Conservation (phyloP, 331 rosid species). For the Pyracantha coccinea region DNA sequence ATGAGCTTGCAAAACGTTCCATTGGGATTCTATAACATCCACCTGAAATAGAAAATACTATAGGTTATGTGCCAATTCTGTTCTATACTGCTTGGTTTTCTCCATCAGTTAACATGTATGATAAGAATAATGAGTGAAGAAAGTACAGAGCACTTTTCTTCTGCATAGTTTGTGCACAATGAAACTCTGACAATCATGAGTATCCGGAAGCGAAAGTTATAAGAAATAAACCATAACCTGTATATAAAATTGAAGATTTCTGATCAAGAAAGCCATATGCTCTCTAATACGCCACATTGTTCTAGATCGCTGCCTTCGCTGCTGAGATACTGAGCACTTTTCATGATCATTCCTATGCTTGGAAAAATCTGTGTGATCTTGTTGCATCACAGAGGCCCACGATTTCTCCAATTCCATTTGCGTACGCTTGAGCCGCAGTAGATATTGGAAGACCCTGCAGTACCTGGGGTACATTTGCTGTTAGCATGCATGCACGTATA, state of each 20-base stretch:
- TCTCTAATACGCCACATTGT: slow-evolving; percentile 98
- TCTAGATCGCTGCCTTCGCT: slow-evolving; percentile 43
- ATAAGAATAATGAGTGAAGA: too few species aligned
- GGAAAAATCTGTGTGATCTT: slow-evolving; percentile 76
- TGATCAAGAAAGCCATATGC: slow-evolving; percentile 92
- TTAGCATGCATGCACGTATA: slow-evolving; percentile 8
- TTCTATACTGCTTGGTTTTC: neutral
- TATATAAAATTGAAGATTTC: slow-evolving; percentile 96
- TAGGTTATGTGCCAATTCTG: neutral
- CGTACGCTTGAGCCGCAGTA: slow-evolving; percentile 78
- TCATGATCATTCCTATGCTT: slow-evolving; percentile 35
- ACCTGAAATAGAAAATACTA: slow-evolving; percentile 41
- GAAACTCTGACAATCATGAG: neutral
- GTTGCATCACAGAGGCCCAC: slow-evolving; percentile 94
- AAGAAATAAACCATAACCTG: slow-evolving; percentile 43
- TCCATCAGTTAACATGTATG: neutral
- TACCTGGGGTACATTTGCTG: slow-evolving; percentile 45
- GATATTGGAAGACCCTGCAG: slow-evolving; percentile 77
- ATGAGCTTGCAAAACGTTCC: slow-evolving; percentile 85
- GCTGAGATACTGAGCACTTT: slow-evolving; percentile 44
- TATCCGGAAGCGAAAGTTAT: neutral
- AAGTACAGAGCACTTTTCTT: too few species aligned
- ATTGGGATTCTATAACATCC: slow-evolving; percentile 93
- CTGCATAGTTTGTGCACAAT: neutral
- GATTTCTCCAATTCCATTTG: slow-evolving; percentile 97